These are phyloP conservation scores for Penicillium lagena DNA, from an alignment of 495 filamentous ascomycete species.

Conservation along the genomic window DNA sequence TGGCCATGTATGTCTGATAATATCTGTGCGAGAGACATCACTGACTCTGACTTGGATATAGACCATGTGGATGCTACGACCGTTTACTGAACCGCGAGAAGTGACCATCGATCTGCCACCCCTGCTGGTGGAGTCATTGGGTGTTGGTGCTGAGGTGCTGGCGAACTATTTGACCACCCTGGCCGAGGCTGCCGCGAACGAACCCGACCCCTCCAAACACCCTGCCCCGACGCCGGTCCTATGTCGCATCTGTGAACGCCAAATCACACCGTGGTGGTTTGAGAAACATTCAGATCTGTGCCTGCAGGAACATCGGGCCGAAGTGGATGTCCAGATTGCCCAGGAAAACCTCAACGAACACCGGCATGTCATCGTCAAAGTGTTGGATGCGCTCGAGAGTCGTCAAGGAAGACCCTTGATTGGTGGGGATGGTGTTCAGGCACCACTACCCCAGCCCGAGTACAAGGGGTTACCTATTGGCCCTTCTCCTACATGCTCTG, in stretches of 20 bases:
- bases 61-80: conserved; percentile 99
- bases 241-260: conserved; percentile 94
- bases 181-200: conserved; percentile 77
- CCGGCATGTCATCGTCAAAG: conserved; percentile 90
- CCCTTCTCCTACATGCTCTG: conserved; percentile 46
- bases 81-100: conserved; percentile 80
- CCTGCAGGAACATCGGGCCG: conserved; percentile 88
- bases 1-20: conserved; percentile 67
- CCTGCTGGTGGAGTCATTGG: conserved; percentile 87
- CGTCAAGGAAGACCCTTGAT: conserved; percentile 59
- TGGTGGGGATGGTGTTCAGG: conserved; percentile 47
- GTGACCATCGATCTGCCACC: conserved; percentile 91
- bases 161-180: conserved; percentile 87
- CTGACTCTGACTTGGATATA: conserved; percentile 22
- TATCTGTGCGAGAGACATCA: neutral
- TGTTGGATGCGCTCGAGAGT: conserved; percentile 85
- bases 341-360: conserved; percentile 93
- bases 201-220: conserved; percentile 79
- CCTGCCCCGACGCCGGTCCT: conserved; percentile 85
- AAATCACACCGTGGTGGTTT: conserved; percentile 99
- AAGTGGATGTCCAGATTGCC: conserved; percentile 93
- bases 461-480: conserved; percentile 91
- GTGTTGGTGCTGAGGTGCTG: conserved; percentile 89
- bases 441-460: conserved; percentile 58
- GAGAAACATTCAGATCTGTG: conserved; percentile 97